These are phyloP conservation scores for Cucumis hystrix DNA, from an alignment of 306 rosid genomes.

Conservation along the genomic window DNA sequence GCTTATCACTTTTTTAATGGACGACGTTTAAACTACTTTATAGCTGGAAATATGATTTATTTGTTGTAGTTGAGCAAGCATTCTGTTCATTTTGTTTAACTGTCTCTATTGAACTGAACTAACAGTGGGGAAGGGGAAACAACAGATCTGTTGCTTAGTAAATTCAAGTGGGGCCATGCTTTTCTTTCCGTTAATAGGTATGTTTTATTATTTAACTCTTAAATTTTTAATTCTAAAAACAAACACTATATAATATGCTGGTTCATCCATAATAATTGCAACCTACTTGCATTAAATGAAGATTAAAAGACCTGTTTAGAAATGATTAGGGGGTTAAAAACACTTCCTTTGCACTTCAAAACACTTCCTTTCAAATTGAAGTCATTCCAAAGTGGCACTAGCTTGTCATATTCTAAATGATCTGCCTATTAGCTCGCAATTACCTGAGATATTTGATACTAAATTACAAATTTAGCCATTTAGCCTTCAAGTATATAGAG, in stretches of 20 bases:
- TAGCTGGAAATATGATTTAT: background rate
- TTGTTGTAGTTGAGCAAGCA: background rate
- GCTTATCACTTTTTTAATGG: background rate
- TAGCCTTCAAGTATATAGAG: background rate
- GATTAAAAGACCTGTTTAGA: background rate
- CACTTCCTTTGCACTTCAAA: too few relatives aligned
- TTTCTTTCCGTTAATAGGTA: conserved; percentile 79
- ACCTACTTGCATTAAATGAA: background rate
- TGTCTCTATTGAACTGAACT: conserved; percentile 9
- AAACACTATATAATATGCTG: too few relatives aligned
- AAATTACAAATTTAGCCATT: background rate
- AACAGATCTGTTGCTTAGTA: conserved; percentile 66
- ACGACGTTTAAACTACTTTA: background rate
- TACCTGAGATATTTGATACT: background rate
- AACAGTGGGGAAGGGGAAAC: conserved; percentile 91
- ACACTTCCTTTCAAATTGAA: too few relatives aligned
- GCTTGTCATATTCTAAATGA: too few relatives aligned
- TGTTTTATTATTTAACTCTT: background rate
- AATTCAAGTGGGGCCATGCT: conserved; percentile 98
- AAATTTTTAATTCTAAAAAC: too few relatives aligned
- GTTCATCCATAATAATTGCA: too few relatives aligned
- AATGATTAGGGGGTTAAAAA: background rate
- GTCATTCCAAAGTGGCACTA: too few relatives aligned
- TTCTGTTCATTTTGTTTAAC: background rate
- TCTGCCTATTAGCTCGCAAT: background rate